phyloP scores from a whole-genome alignment of 2,329 filamentous ascomycete genomes.

The Colletotrichum magnum region DNA sequence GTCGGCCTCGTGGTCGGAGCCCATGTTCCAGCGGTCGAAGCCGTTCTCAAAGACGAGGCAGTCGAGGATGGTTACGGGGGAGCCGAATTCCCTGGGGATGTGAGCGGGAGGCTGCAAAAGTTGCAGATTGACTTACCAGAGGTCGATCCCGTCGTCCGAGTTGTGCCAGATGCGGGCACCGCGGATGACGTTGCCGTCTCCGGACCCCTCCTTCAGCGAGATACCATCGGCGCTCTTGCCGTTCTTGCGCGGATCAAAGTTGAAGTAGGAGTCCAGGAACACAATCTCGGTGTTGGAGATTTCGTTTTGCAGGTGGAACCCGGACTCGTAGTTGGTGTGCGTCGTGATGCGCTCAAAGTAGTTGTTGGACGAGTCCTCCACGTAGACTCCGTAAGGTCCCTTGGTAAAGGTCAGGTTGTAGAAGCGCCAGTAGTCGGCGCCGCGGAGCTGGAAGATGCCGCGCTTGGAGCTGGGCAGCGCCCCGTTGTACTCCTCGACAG shows the following conservation, averaged over 20 bases:
- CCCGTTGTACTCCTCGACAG: slow-evolving; percentile 54
- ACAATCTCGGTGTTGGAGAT: slow-evolving; percentile 50
- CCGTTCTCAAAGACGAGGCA: slow-evolving; percentile 61
- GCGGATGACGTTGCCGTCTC: slow-evolving; percentile 57
- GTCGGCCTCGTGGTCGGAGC: slow-evolving; percentile 55
- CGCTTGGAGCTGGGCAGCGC: slow-evolving; percentile 56
- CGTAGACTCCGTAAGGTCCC: slow-evolving; percentile 53
- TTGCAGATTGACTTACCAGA: slow-evolving; percentile 44
- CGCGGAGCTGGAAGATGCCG: slow-evolving; percentile 62
- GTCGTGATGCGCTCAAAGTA: slow-evolving; percentile 52
- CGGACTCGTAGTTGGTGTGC: slow-evolving; percentile 54
- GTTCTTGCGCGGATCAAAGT: slow-evolving; percentile 60
- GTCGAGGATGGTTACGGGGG: slow-evolving; percentile 57
- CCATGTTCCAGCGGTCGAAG: slow-evolving; percentile 59
- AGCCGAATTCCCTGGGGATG: slow-evolving; percentile 47
- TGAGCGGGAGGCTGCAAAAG: neutral
- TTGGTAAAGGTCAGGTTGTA: slow-evolving; percentile 54
- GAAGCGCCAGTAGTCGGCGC: slow-evolving; percentile 49
- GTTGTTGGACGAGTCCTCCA: slow-evolving; percentile 52
- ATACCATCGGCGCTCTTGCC: slow-evolving; percentile 61
- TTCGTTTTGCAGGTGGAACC: slow-evolving; percentile 50
- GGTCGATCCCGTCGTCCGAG: slow-evolving; percentile 60
- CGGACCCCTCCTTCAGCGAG: slow-evolving; percentile 58
- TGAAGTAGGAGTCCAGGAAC: slow-evolving; percentile 54
- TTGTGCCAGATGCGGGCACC: slow-evolving; percentile 61